Percentiles rank a stretch among this genome's conserved stretches.
These are phyloP conservation scores for Panellus pusillus DNA, from an alignment of 768 basidiomycete genomes.

Conservation along the genomic window DNA sequence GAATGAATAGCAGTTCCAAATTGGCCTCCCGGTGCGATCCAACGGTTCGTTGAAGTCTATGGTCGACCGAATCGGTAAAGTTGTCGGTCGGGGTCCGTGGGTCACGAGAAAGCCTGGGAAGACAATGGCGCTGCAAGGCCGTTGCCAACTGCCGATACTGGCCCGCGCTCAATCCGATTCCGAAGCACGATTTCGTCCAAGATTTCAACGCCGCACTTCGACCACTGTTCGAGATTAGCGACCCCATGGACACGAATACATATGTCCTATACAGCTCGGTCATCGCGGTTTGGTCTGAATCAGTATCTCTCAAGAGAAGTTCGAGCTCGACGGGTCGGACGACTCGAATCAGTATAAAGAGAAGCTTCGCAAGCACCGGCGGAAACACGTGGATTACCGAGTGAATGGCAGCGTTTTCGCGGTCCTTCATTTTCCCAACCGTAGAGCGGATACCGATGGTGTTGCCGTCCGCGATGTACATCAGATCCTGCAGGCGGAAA, in stretches of 20 bases:
- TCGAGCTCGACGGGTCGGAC: not conserved
- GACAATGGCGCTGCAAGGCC: conserved; percentile 1
- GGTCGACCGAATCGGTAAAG: not conserved
- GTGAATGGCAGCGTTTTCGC: not conserved
- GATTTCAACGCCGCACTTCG: not conserved
- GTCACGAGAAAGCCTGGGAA: not conserved
- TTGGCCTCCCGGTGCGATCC: not conserved
- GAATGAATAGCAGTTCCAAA: not conserved
- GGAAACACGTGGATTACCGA: not conserved
- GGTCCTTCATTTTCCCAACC: not conserved
- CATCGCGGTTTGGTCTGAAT: not conserved
- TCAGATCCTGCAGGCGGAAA: not conserved
- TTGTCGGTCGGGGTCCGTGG: not conserved
- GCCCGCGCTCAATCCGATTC: not conserved
- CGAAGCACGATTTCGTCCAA: conserved; percentile 1
- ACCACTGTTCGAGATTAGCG: not conserved
- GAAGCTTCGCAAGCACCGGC: not conserved
- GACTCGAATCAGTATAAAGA: not conserved
- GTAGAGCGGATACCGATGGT: not conserved
- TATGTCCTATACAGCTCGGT: not conserved
- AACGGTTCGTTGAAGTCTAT: conserved; percentile 1
- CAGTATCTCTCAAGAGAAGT: not conserved
- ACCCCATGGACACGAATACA: not conserved
- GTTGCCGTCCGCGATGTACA: not conserved
- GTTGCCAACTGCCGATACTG: conserved; percentile 3